phyloP scores from a whole-genome alignment of 768 basidiomycete species.

The Mycena belliarum region DNA sequence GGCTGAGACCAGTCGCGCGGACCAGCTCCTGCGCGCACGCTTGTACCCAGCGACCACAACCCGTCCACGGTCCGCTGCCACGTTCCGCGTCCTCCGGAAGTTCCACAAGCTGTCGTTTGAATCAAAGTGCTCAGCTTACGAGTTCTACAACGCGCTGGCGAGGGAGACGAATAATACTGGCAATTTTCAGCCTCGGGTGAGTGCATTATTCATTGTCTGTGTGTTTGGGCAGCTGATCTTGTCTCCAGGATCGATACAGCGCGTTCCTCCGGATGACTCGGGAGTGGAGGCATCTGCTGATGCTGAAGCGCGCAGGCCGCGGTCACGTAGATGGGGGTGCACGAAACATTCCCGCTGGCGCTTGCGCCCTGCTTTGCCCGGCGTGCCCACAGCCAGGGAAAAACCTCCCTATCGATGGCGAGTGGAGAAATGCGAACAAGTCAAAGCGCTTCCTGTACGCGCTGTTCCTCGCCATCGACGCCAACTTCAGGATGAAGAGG shows the following conservation, averaged over 20 bases:
- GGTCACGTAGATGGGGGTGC: not conserved
- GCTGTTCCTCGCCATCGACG: too few relatives aligned
- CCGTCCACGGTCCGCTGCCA: slow-evolving; percentile 31
- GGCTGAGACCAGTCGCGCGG: slow-evolving; percentile 20
- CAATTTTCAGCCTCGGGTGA: not conserved
- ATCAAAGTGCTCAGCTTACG: slow-evolving; percentile 32
- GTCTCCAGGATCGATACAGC: not conserved
- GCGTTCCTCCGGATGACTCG: not conserved
- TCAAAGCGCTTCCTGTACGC: too few relatives aligned
- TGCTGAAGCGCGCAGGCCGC: not conserved
- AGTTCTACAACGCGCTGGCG: slow-evolving; percentile 32
- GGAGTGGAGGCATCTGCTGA: not conserved
- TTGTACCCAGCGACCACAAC: slow-evolving; percentile 32
- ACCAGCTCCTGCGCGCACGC: slow-evolving; percentile 34
- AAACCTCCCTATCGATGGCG: too few relatives aligned
- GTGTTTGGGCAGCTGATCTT: too few relatives aligned
- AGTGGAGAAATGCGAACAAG: too few relatives aligned
- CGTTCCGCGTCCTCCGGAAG: slow-evolving; percentile 28
- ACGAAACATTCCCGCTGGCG: not conserved
- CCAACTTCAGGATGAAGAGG: too few relatives aligned
- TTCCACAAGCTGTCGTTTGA: slow-evolving; percentile 35
- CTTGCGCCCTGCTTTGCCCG: not conserved
- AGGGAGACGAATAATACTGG: slow-evolving; percentile 31
- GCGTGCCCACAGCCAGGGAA: too few relatives aligned
- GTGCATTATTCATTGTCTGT: not conserved